Conservation (phyloP, 2,329 filamentous ascomycete genomes). For the Aureobasidium pullulans region DNA sequence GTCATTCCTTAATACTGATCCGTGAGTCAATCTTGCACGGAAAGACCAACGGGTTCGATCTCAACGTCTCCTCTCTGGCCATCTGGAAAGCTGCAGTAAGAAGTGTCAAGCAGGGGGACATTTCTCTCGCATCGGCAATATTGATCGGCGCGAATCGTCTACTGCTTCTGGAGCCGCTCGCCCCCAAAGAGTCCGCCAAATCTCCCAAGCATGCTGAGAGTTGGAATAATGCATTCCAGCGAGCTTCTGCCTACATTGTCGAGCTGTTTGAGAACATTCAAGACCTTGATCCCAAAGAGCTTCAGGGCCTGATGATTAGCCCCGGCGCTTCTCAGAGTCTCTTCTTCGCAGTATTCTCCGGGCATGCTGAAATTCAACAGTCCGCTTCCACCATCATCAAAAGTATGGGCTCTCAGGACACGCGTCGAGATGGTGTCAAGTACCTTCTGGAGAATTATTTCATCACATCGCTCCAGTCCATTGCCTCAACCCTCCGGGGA, state of each 20-base stretch:
- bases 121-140: slow-evolving; percentile 68
- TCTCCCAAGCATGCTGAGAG: slow-evolving; percentile 52
- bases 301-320: slow-evolving; percentile 63
- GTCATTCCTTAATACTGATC: slow-evolving; percentile 61
- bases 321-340: slow-evolving; percentile 64
- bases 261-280: slow-evolving; percentile 71
- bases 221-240: slow-evolving; percentile 69
- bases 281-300: slow-evolving; percentile 62
- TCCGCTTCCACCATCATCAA: slow-evolving; percentile 78
- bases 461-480: slow-evolving; percentile 47
- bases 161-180: slow-evolving; percentile 67
- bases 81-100: slow-evolving; percentile 74
- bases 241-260: slow-evolving; percentile 57
- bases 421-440: slow-evolving; percentile 52
- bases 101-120: slow-evolving; percentile 57
- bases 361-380: slow-evolving; percentile 70
- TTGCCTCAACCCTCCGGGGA: slow-evolving; percentile 49
- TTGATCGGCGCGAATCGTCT: slow-evolving; percentile 63
- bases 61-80: slow-evolving; percentile 62
- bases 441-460: slow-evolving; percentile 53
- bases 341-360: slow-evolving; percentile 72
- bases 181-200: slow-evolving; percentile 29
- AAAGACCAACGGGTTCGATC: slow-evolving; percentile 56
- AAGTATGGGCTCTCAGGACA: slow-evolving; percentile 64
- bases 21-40: slow-evolving; percentile 57